Evolutionary conservation across 768 basidiomycete species (phyloP).

Genomic region (Amanita subjunquillea): DNA sequence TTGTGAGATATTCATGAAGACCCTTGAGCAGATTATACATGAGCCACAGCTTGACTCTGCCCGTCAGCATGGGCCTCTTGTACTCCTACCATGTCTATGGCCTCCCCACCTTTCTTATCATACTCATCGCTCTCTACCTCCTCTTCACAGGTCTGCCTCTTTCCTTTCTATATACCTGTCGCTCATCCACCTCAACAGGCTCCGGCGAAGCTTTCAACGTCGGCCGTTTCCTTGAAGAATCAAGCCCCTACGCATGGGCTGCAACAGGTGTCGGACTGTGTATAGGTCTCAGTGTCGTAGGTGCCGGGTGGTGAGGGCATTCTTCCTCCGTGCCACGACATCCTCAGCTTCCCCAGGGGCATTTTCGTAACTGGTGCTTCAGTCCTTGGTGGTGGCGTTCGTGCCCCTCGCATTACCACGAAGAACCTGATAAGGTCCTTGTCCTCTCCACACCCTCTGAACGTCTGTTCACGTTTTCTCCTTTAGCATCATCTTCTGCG

Average conservation of each 20-base stretch:
- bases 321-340: neutral
- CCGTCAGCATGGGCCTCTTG: conserved; percentile 33
- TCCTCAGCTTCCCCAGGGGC: conserved; percentile 49
- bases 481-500: conserved; percentile 93
- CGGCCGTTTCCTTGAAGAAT: conserved; percentile 88
- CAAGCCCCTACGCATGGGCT: conserved; percentile 90
- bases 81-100: conserved; percentile 56
- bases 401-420: conserved; percentile 87
- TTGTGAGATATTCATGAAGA: conserved; percentile 81
- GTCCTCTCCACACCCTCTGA: neutral
- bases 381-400: conserved; percentile 91
- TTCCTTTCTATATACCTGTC: neutral
- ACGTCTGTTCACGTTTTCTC: neutral
- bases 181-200: conserved; percentile 28
- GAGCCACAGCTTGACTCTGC: conserved; percentile 8
- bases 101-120: conserved; percentile 51
- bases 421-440: conserved; percentile 94
- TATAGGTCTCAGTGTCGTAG: conserved; percentile 87
- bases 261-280: conserved; percentile 86
- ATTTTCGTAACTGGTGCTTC: conserved; percentile 97
- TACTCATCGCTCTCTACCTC: conserved; percentile 73
- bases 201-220: conserved; percentile 91
- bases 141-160: conserved; percentile 69
- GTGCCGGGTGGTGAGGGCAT: conserved; percentile 81
- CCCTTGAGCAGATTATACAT: conserved; percentile 97